Percentiles rank a stretch among this genome's conserved stretches.
These are phyloP conservation scores for Albugo laibachii DNA, from an alignment of 352 stramenopile species.

Conservation along the genomic window DNA sequence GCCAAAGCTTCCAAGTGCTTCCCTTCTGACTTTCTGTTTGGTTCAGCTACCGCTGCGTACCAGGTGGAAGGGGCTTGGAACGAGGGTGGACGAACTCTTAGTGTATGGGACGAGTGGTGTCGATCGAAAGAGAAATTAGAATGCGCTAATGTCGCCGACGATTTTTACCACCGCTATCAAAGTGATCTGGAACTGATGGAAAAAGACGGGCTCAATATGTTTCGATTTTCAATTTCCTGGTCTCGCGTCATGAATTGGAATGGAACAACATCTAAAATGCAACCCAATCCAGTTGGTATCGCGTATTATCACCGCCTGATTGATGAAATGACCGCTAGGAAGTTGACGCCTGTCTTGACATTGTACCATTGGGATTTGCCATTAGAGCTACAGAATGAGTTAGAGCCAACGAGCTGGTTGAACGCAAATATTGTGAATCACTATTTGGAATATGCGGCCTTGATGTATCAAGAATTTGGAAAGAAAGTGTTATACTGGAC, in stretches of 20 bases:
- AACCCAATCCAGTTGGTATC: constrained; percentile 47
- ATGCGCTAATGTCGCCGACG: constrained; percentile 83
- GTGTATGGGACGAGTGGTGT: constrained; percentile 90
- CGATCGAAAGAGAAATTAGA: constrained; percentile 34
- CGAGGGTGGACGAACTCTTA: constrained; percentile 43
- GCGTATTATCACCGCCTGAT: constrained; percentile 71
- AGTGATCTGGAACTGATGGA: constrained; percentile 83
- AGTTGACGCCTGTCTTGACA: constrained; percentile 67
- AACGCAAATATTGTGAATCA: constrained; percentile 11
- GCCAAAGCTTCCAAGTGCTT: constrained; percentile 4
- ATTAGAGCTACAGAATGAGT: constrained; percentile 33
- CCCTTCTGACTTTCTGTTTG: constrained; percentile 25
- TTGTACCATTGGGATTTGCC: constrained; percentile 86
- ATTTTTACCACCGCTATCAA: constrained; percentile 83
- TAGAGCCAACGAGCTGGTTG: constrained; percentile 29
- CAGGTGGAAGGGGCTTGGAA: constrained; percentile 78
- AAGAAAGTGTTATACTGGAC: constrained; percentile 81
- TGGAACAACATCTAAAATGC: constrained; percentile 7
- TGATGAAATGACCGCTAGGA: constrained; percentile 28
- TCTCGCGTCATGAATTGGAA: constrained; percentile 72
- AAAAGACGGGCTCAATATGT: constrained; percentile 50
- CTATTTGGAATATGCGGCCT: constrained; percentile 54
- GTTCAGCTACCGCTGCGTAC: constrained; percentile 46
- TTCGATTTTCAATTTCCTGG: constrained; percentile 81
- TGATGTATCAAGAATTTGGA: constrained; percentile 77